Evolutionary conservation across 1,284 basidiomycete genomes (phyloP), one percentile per base, ranked within the genome.

Genomic region (Ceratobasidium sp.): DNA sequence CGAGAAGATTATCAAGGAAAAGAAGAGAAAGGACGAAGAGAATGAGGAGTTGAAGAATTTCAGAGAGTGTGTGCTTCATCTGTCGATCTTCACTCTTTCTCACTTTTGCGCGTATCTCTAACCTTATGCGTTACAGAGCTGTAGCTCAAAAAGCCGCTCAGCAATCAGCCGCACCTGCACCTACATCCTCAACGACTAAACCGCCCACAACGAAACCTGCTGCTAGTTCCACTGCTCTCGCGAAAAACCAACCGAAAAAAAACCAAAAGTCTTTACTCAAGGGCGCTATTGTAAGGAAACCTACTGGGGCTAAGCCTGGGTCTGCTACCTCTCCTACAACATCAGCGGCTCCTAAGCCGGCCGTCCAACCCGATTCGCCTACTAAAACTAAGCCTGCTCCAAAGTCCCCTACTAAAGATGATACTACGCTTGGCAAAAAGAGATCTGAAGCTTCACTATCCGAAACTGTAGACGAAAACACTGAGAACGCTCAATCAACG

Each of bases 11-110:
- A 90, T 90, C 80, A 93, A 94, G 84, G 95, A 96, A 83, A 89
- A 90, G 5, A 87, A 91, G 78, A 89, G 94, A 55, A 91, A 92
- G 83, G 88, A 92, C 82, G 89, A 90, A 82, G 95, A 97, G 80
- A 92, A 92, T n/a, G 92, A 93, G 82, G 94, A 97, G 85, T 85
- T 97, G 77, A 90, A 90, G 80, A 88, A 87, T 80, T 97, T 96
- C 84, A 91, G 91, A 86, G 91, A 94, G 95, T 95, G 39, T 23
- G 44, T 51, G 9, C 15, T 46, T 63, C 23, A 64, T 73, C 23
- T 55, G 28, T 77, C 20, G 23, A 23, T 28, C 44, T 20, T 10
- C 26, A 53, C 66, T 13, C 10, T 20, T 20, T n/a, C 39, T 42
- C n/a, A 4, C 3, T 15, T 9, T 23, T 72, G 39, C 42, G 3